A percentile compares a stretch with the other conserved stretches of the same genome.
Evolutionary conservation across 768 basidiomycete species (phyloP).

Genomic region (Tulasnella calospora): DNA sequence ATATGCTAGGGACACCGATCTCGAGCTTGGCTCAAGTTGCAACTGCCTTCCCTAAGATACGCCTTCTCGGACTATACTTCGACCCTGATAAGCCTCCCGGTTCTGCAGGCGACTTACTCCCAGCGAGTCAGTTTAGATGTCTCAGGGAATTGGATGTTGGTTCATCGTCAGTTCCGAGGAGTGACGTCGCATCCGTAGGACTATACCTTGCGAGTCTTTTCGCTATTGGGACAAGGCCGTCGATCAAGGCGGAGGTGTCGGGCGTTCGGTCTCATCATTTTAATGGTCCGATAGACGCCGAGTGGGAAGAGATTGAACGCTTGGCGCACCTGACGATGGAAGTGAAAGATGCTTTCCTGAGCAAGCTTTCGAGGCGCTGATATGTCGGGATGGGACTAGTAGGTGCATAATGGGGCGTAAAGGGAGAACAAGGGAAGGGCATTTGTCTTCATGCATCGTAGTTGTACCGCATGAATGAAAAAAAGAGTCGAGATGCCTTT

Average conservation of each 20-base stretch:
- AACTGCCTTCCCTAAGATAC: not conserved
- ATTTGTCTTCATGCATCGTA: not conserved
- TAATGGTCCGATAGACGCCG: not conserved
- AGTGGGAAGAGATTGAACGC: not conserved
- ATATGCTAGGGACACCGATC: not conserved
- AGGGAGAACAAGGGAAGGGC: not conserved
- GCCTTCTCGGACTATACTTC: not conserved
- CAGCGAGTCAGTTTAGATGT: not conserved
- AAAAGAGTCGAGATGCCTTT: no score
- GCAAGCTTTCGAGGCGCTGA: not conserved
- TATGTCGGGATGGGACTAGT: not conserved
- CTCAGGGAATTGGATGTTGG: not conserved
- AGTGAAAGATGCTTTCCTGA: not conserved
- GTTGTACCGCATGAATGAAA: no score
- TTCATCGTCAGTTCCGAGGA: not conserved
- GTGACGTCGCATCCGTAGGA: not conserved
- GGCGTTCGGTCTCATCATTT: not conserved
- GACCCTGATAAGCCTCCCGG: not conserved
- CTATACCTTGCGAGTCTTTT: not conserved
- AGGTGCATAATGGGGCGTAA: not conserved
- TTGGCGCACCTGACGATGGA: not conserved
- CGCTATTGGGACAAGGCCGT: not conserved
- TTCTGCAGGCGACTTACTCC: not conserved
- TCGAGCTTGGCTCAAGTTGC: not conserved
- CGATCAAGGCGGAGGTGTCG: not conserved